Base-by-base conservation (phyloP, 1,284 basidiomycete genomes). In the Fistulinella cinereoalba region DNA sequence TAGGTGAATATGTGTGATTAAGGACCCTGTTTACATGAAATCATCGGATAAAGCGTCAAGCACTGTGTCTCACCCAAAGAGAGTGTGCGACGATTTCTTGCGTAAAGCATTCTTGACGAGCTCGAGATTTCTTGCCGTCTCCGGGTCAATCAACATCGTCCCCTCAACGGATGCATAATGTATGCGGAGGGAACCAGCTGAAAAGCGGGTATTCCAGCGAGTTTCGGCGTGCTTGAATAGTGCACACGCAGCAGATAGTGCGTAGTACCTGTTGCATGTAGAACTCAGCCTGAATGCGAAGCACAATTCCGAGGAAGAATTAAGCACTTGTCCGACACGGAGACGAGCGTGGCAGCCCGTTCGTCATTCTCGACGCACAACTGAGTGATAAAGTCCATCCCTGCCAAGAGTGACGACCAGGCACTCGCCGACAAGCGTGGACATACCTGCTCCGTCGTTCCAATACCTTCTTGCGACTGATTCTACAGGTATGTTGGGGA, bases 61-160 rank as follows among this genome's bases (percentile, higher is more conserved):
- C 45, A 11, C n/a, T 28, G 18, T 16, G 6, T 51, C 74, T 38
- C 64, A 92, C 93, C 89, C 81, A 68, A 88, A 80, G 36, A 90
- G 61, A 11, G 88, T 83, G 70, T 87, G 76, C 15, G 69, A 59
- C 1, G 81, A 85, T 59, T 82, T 88, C 56, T 77, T 79, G 34
- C 71, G 73, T 2, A 80, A 63, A 58, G 80, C 76, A 62, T 92
- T 97, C 12, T 75, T 79, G 4, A 94, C 85, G 1, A 98, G 74
- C 66, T 98, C 95, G 3, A 98, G 75, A 61, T 94, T 92, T 39
- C 78, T 79, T 1, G 84, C 89, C 0, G 88, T 92, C 47, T 94
- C 92, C 0, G 83, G 77, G 61, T 97, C 94, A 55, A 98, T 89
- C 76, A 96, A 80, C 85, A 97, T 90, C 0, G 91, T 94, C 0